phyloP scores from a whole-genome alignment of 495 filamentous ascomycete genomes.

The Aspergillus ostianus region DNA sequence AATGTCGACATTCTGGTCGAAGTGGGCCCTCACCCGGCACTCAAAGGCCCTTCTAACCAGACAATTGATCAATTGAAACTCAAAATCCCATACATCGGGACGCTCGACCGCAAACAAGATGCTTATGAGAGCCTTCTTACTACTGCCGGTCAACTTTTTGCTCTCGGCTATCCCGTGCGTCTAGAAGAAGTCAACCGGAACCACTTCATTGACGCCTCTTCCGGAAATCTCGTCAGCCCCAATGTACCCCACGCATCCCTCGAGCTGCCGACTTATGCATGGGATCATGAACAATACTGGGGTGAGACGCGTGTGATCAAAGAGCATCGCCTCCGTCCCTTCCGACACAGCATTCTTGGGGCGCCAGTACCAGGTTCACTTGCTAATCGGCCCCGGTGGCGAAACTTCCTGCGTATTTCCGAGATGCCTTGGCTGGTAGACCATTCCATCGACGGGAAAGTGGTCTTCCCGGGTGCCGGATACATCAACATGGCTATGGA shows the following conservation, averaged over 20 bases:
- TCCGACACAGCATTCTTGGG: not conserved
- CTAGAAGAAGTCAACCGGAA: not conserved
- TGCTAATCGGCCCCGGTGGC: not conserved
- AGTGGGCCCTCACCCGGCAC: constrained; percentile 5
- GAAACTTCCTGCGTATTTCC: not conserved
- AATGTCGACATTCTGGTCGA: not conserved
- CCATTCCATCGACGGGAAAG: constrained; percentile 3
- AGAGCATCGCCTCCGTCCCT: not conserved
- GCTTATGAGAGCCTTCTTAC: not conserved
- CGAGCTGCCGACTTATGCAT: constrained; percentile 4
- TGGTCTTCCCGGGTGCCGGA: constrained; percentile 6
- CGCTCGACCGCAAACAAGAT: not conserved
- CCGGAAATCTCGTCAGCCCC: not conserved
- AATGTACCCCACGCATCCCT: not conserved
- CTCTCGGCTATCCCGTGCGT: not conserved
- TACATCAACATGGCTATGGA: constrained; percentile 8
- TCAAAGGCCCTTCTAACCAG: constrained; percentile 3
- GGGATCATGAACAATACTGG: constrained; percentile 5
- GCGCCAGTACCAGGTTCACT: not conserved
- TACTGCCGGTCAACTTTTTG: constrained; percentile 6
- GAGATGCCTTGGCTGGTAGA: constrained; percentile 6
- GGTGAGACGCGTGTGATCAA: not conserved
- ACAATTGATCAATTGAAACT: not conserved
- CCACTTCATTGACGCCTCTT: not conserved
- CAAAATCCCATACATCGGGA: not conserved